A percentile compares a stretch with the other conserved stretches of the same genome.
Conservation (phyloP, 129 eudicot species). For the Pseudognaphalium luteoalbum region DNA sequence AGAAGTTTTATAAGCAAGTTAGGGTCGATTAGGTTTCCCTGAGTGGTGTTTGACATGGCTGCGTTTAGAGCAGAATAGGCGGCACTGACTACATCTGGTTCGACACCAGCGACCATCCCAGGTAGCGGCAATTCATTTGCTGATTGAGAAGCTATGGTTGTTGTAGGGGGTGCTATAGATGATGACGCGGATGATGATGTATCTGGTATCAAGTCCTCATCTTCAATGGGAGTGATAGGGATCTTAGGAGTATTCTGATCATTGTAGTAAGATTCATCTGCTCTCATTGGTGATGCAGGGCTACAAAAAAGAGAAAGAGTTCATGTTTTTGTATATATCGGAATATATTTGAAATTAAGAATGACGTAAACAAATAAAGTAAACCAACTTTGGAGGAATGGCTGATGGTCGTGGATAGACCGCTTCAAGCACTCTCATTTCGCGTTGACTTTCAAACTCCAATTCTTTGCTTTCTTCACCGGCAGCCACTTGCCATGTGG, state of each 20-base stretch:
- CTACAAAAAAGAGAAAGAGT: conserved; percentile 32
- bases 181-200: conserved; percentile 30
- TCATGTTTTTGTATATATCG: neutral
- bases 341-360: neutral
- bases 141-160: conserved; percentile 26
- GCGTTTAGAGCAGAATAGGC: conserved; percentile 66
- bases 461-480: conserved; percentile 89
- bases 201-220: conserved; percentile 61
- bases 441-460: conserved; percentile 62
- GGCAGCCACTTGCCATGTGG: conserved; percentile 67
- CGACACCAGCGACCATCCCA: conserved; percentile 38
- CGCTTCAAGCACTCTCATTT: conserved; percentile 84
- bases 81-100: conserved; percentile 51
- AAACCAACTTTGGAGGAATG: conserved; percentile 71
- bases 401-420: conserved; percentile 83
- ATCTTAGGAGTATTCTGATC: conserved; percentile 53
- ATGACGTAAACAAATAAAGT: neutral
- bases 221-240: conserved; percentile 86
- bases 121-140: conserved; percentile 31
- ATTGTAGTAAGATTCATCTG: conserved; percentile 35
- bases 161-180: conserved; percentile 5
- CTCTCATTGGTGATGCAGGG: conserved; percentile 47
- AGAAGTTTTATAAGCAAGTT: conserved; percentile 66
- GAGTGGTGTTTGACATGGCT: conserved; percentile 49
- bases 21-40: conserved; percentile 60